These are phyloP conservation scores for Colletotrichum simmondsii DNA, from an alignment of 2,329 filamentous ascomycete genomes.

Conservation along the genomic window DNA sequence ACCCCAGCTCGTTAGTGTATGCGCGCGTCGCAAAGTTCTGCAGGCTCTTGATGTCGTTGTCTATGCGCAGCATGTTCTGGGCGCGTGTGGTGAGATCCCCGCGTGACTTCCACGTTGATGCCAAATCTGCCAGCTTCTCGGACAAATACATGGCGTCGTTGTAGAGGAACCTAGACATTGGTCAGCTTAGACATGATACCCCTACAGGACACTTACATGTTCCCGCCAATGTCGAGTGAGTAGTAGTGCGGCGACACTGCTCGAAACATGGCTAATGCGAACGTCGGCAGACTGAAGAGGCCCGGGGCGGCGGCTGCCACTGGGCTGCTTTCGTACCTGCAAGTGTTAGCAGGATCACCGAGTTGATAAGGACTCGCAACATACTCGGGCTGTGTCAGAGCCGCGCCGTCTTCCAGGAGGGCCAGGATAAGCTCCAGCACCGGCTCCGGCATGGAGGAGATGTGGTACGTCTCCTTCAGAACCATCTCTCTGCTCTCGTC, in stretches of 20 bases:
- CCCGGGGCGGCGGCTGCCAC: constrained; percentile 76
- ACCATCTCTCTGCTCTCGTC: constrained; percentile 73
- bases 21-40: constrained; percentile 70
- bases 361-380: constrained; percentile 32
- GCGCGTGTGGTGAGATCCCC: constrained; percentile 62
- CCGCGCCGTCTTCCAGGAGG: constrained; percentile 70
- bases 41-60: constrained; percentile 69
- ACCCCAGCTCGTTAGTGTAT: constrained; percentile 69
- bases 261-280: constrained; percentile 81
- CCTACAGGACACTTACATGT: constrained; percentile 63
- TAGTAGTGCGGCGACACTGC: constrained; percentile 83
- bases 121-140: constrained; percentile 63
- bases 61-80: constrained; percentile 65
- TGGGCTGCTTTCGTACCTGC: constrained; percentile 59
- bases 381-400: constrained; percentile 64
- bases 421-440: constrained; percentile 74
- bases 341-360: constrained; percentile 5
- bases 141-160: constrained; percentile 75
- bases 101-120: constrained; percentile 62
- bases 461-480: constrained; percentile 85
- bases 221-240: constrained; percentile 68
- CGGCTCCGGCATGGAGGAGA: constrained; percentile 86
- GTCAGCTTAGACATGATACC: constrained; percentile 35
- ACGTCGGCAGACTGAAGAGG: constrained; percentile 77
- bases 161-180: constrained; percentile 67